Evolutionary conservation across 2,329 filamentous ascomycete genomes (phyloP).

Genomic region (Delphinella strobiligena): DNA sequence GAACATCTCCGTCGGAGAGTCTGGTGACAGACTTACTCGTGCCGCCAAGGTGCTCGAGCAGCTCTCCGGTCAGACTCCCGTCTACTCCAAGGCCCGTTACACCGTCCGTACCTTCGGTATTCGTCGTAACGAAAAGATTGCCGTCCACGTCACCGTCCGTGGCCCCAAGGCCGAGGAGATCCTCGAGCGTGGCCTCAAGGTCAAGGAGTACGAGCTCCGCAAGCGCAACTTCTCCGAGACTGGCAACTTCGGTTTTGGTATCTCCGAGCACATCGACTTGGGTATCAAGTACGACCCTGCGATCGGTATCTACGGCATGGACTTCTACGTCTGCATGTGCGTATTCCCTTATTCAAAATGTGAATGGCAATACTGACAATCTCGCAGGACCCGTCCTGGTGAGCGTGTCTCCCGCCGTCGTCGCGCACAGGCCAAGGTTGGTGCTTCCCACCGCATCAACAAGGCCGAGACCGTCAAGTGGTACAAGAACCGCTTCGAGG

Average conservation of each 20-base stretch:
- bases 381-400: constrained; percentile 73
- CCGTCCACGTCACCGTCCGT: constrained; percentile 98
- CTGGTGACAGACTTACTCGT: constrained; percentile 99
- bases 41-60: constrained; percentile 99
- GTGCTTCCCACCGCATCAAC: constrained; percentile 84
- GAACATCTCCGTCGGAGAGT: constrained; percentile 99
- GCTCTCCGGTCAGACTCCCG: constrained; percentile 97
- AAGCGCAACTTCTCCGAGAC: constrained; percentile 99
- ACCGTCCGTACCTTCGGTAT: constrained; percentile 99
- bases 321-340: constrained; percentile 99
- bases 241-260: constrained; percentile 99
- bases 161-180: constrained; percentile 99
- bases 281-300: constrained; percentile 99
- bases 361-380: constrained; percentile 18
- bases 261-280: constrained; percentile 99
- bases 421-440: constrained; percentile 76
- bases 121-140: constrained; percentile 99
- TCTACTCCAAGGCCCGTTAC: constrained; percentile 99
- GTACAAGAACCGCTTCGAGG: constrained; percentile 95
- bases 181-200: constrained; percentile 99
- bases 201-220: constrained; percentile 99
- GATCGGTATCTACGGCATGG: constrained; percentile 99
- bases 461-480: constrained; percentile 93
- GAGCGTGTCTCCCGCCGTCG: constrained; percentile 95
- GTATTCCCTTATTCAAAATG: constrained; percentile 20